Evolutionary conservation across 2,329 filamentous ascomycete genomes (phyloP).

Genomic region (Xylariaceae sp.): DNA sequence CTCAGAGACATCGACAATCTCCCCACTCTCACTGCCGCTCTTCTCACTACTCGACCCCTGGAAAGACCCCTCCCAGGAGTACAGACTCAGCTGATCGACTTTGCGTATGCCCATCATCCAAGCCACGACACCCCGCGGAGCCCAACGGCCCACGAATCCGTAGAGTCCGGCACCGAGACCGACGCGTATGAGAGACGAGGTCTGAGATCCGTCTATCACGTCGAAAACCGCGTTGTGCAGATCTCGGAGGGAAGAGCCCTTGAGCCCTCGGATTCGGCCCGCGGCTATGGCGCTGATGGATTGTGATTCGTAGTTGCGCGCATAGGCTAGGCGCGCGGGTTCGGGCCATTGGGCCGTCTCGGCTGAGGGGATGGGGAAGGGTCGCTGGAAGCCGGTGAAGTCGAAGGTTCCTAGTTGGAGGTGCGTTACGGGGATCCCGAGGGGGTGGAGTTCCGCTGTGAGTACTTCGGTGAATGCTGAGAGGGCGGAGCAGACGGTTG

Average conservation of each 20-base stretch:
- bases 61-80: conserved; percentile 46
- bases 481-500: conserved; percentile 80
- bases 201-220: conserved; percentile 66
- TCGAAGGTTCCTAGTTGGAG: conserved; percentile 91
- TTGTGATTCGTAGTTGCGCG: conserved; percentile 56
- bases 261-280: conserved; percentile 54
- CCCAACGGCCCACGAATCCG: conserved; percentile 77
- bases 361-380: conserved; percentile 36
- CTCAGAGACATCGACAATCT: conserved; percentile 23
- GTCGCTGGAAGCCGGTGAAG: conserved; percentile 58
- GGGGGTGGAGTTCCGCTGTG: conserved; percentile 70
- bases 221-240: conserved; percentile 89
- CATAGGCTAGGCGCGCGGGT: conserved; percentile 57
- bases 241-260: conserved; percentile 69
- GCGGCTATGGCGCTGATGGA: conserved; percentile 53
- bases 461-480: conserved; percentile 80
- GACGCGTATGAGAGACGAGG: conserved; percentile 65
- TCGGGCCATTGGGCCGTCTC: conserved; percentile 64
- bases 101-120: conserved; percentile 86
- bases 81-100: conserved; percentile 50
- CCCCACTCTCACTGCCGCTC: conserved; percentile 24
- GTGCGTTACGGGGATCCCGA: conserved; percentile 77
- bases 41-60: conserved; percentile 35
- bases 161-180: conserved; percentile 83
- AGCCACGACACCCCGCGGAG: conserved; percentile 72